phyloP scores from a whole-genome alignment of 2,329 filamentous ascomycete species.

The Xylaria sp. region DNA sequence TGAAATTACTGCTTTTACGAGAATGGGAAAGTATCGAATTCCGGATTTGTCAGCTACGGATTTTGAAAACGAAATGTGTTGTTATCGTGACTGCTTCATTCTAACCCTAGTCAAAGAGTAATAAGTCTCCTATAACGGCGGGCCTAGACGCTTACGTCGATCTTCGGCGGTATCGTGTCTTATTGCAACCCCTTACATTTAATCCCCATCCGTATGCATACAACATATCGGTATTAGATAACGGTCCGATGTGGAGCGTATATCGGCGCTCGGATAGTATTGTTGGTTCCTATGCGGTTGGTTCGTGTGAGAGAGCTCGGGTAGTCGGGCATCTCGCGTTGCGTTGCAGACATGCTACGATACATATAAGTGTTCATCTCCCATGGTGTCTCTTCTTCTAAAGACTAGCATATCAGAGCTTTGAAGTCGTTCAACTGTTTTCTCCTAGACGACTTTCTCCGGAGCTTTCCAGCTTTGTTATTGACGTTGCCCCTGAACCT shows the following conservation, averaged over 20 bases:
- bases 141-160: not conserved
- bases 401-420: not conserved
- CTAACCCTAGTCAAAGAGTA: not conserved
- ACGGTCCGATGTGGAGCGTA: constrained; percentile 17
- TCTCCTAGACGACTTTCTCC: not conserved
- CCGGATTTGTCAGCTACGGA: constrained; percentile 24
- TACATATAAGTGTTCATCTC: not conserved
- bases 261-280: not conserved
- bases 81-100: not conserved
- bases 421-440: not conserved
- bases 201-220: not conserved
- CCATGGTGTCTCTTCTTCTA: not conserved
- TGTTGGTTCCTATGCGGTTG: not conserved
- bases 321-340: not conserved
- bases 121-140: not conserved
- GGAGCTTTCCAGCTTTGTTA: not conserved
- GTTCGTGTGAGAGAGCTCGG: not conserved
- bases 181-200: constrained; percentile 3
- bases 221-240: constrained; percentile 17
- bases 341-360: not conserved
- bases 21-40: not conserved
- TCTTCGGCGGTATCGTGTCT: not conserved
- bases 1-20: not conserved
- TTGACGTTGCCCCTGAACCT: not conserved
- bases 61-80: not conserved